Conservation (phyloP, 2,329 filamentous ascomycete genomes). For the Cladosporium colombiae region DNA sequence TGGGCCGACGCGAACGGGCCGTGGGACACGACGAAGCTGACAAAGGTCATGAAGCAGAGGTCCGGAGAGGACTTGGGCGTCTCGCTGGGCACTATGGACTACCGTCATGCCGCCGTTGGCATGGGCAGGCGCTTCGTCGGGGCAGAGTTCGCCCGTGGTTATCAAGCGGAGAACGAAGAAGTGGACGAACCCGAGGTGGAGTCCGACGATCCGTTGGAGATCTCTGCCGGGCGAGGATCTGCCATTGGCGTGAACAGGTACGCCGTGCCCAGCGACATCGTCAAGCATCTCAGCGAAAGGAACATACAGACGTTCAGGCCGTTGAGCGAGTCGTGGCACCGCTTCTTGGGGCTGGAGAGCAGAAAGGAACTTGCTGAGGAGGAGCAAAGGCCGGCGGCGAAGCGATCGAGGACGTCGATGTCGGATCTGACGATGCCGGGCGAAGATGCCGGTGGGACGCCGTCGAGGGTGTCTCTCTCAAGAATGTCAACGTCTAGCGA, state of each 20-base stretch:
- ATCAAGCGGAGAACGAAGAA: conserved; percentile 27
- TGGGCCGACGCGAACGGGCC: neutral
- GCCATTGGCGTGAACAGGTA: conserved; percentile 23
- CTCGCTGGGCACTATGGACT: conserved; percentile 24
- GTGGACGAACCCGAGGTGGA: conserved; percentile 29
- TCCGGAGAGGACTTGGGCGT: conserved; percentile 24
- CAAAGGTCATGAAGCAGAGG: conserved; percentile 19
- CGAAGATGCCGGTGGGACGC: neutral
- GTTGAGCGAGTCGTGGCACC: conserved; percentile 21
- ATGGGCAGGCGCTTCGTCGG: conserved; percentile 24
- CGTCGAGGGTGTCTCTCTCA: neutral
- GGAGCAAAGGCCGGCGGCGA: neutral
- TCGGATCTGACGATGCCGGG: neutral
- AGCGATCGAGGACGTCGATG: conserved; percentile 8
- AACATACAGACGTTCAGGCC: conserved; percentile 27
- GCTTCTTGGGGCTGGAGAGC: conserved; percentile 21
- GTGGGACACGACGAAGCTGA: neutral
- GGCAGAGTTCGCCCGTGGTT: conserved; percentile 26
- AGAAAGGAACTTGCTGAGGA: neutral
- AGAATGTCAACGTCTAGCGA: neutral
- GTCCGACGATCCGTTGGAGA: conserved; percentile 27
- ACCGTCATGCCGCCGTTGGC: conserved; percentile 24
- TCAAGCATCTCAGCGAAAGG: conserved; percentile 29
- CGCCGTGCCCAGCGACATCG: conserved; percentile 26
- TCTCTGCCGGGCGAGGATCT: conserved; percentile 20